Percentiles rank a stretch among this genome's conserved stretches.
phyloP scores from a whole-genome alignment of 441 rosid species.

The Erodium trifolium region DNA sequence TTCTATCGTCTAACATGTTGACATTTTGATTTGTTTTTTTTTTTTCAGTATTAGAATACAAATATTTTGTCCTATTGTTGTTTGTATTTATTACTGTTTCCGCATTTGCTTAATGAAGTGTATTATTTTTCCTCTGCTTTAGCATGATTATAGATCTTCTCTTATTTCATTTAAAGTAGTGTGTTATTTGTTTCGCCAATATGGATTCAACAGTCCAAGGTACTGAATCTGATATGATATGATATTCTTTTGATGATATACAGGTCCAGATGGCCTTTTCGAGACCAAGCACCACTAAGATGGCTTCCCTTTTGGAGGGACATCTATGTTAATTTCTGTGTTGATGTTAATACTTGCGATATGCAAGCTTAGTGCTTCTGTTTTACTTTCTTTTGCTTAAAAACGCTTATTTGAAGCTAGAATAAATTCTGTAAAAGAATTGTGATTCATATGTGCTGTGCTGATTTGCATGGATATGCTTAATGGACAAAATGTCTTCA shows the following conservation, averaged over 20 bases:
- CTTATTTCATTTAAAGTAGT: background rate
- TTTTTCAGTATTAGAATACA: too few relatives aligned
- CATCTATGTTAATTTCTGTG: too few relatives aligned
- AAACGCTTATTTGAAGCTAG: background rate
- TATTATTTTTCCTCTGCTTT: background rate
- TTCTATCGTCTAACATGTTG: background rate
- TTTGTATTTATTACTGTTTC: too few relatives aligned
- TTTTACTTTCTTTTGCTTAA: background rate
- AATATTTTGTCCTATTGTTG: too few relatives aligned
- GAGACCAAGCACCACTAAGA: slow-evolving; percentile 59
- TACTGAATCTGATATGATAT: background rate
- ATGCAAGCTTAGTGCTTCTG: background rate
- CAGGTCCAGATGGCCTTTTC: slow-evolving; percentile 96
- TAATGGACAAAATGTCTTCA: too few relatives aligned
- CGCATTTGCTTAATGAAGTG: background rate
- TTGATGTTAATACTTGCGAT: too few relatives aligned
- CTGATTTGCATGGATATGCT: background rate
- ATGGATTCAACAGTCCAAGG: background rate
- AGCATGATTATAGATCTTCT: background rate
- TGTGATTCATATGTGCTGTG: background rate
- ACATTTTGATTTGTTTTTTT: background rate
- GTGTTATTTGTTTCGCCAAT: background rate
- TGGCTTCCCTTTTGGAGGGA: background rate
- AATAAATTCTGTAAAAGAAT: background rate
- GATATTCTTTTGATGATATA: slow-evolving; percentile 9